Evolutionary conservation across 768 basidiomycete genomes (phyloP).

Genomic region (Krasilnikovozyma curviuscula): DNA sequence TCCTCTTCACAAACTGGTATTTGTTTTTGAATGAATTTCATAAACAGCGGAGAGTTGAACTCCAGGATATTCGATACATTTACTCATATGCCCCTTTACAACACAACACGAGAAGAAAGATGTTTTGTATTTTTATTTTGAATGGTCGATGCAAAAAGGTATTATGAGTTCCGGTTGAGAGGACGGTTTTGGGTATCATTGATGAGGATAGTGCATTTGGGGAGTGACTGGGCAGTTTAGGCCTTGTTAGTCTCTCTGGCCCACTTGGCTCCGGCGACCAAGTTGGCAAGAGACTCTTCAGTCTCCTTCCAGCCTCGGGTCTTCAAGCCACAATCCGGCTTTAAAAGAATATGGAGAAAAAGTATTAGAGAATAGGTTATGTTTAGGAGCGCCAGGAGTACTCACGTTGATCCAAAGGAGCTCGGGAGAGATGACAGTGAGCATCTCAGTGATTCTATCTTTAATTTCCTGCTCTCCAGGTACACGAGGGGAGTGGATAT

Average conservation of each 20-base stretch:
- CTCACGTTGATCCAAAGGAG: constrained; percentile 61
- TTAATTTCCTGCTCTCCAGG: constrained; percentile 83
- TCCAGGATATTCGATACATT: too few relatives aligned
- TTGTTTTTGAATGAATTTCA: too few relatives aligned
- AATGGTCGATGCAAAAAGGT: too few relatives aligned
- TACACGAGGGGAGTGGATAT: constrained; percentile 98
- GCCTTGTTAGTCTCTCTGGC: constrained; percentile 69
- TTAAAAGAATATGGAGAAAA: constrained; percentile 4
- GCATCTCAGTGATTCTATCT: constrained; percentile 71
- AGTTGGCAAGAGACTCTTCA: constrained; percentile 38
- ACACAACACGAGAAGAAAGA: too few relatives aligned
- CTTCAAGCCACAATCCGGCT: constrained; percentile 85
- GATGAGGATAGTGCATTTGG: too few relatives aligned
- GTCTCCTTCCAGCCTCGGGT: constrained; percentile 98
- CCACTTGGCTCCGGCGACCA: constrained; percentile 83
- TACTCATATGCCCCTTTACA: too few relatives aligned
- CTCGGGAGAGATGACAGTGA: constrained; percentile 49
- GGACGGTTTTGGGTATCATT: too few relatives aligned
- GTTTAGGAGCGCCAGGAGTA: not conserved
- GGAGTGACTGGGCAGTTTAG: constrained; percentile 30
- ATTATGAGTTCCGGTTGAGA: too few relatives aligned
- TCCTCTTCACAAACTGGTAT: too few relatives aligned
- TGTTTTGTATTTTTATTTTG: too few relatives aligned
- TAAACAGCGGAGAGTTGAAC: too few relatives aligned
- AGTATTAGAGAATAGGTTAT: constrained; percentile 1